Evolutionary conservation across 1,139 yeast genomes (phyloP).

Genomic region (Yamadazyma epiphylla): DNA sequence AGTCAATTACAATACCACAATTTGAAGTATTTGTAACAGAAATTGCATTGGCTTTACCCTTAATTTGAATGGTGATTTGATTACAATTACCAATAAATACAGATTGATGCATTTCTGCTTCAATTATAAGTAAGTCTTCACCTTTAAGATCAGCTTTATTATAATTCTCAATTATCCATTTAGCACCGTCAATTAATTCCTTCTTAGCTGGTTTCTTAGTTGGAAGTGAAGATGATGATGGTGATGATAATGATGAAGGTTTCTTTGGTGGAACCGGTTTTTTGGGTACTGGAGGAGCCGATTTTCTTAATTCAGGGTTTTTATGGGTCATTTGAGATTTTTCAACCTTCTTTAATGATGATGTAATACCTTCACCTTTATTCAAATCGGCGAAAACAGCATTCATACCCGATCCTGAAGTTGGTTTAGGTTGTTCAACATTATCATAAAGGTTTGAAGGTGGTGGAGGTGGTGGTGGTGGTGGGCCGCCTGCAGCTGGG

Average conservation of each 20-base stretch:
- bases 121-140: constrained; percentile 56
- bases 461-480: constrained; percentile 63
- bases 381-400: constrained; percentile 93
- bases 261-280: constrained; percentile 69
- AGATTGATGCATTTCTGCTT: constrained; percentile 83
- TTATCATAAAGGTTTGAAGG: constrained; percentile 58
- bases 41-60: constrained; percentile 89
- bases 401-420: constrained; percentile 55
- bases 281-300: constrained; percentile 38
- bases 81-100: constrained; percentile 81
- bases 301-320: constrained; percentile 73
- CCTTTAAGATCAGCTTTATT: constrained; percentile 43
- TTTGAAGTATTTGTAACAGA: constrained; percentile 71
- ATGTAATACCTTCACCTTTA: constrained; percentile 78
- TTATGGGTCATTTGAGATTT: constrained; percentile 93
- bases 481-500: constrained; percentile 19
- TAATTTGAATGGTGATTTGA: constrained; percentile 72
- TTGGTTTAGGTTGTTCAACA: constrained; percentile 22
- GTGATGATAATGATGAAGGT: constrained; percentile 54
- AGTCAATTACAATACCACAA: constrained; percentile 76
- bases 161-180: constrained; percentile 83
- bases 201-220: constrained; percentile 62
- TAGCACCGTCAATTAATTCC: constrained; percentile 77
- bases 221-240: constrained; percentile 20
- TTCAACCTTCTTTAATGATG: constrained; percentile 87